These are phyloP conservation scores for Xerocomus brunneocitrinus DNA, from an alignment of 768 basidiomycete genomes.

Conservation along the genomic window DNA sequence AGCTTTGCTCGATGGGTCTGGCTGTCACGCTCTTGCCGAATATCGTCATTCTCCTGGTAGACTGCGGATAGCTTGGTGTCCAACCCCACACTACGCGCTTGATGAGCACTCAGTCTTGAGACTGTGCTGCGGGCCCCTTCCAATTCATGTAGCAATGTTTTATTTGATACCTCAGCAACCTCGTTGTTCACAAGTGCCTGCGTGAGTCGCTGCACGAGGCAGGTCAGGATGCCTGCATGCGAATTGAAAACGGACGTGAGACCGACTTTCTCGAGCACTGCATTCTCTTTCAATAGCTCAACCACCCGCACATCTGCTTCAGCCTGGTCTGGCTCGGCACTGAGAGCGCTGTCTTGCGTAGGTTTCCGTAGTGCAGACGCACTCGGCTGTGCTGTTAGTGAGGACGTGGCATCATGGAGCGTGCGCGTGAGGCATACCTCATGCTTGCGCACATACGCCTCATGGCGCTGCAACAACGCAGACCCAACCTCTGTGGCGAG, in stretches of 20 bases:
- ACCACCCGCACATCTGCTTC: conserved; percentile 34
- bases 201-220: conserved; percentile 54
- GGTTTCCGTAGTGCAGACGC: conserved; percentile 11
- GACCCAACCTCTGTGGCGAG: conserved; percentile 73
- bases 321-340: conserved; percentile 9
- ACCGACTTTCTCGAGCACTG: conserved; percentile 44
- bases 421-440: conserved; percentile 43
- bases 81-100: conserved; percentile 67
- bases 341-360: conserved; percentile 10
- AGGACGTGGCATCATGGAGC: conserved; percentile 8
- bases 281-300: conserved; percentile 51
- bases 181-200: conserved; percentile 81
- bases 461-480: conserved; percentile 80
- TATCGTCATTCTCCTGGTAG: conserved; percentile 77
- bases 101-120: conserved; percentile 61
- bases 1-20: conserved; percentile 62
- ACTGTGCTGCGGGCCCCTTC: conserved; percentile 67
- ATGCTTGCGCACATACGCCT: conserved; percentile 74
- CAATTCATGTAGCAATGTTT: conserved; percentile 66
- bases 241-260: neutral
- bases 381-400: conserved; percentile 14
- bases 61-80: conserved; percentile 60
- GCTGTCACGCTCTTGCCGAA: conserved; percentile 75
- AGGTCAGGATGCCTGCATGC: conserved; percentile 4
- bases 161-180: conserved; percentile 73